phyloP scores from a whole-genome alignment of 2,329 filamentous ascomycete genomes.

The Colletotrichum godetiae region DNA sequence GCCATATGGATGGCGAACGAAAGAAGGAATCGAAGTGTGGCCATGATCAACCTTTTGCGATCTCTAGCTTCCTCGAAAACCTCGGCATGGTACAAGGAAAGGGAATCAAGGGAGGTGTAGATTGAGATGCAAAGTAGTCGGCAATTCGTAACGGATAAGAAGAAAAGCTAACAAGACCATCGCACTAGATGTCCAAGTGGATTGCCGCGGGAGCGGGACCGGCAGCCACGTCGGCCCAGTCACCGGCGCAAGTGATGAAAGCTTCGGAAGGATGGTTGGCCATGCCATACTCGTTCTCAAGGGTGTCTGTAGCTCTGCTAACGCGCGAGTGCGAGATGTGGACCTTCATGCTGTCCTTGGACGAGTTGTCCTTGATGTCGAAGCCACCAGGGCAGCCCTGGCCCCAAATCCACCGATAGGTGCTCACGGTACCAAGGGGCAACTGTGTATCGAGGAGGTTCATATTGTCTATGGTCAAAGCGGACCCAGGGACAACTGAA shows the following conservation, averaged over 20 bases:
- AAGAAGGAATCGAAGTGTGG: background rate
- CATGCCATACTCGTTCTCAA: conserved; percentile 19
- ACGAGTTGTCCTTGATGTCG: conserved; percentile 24
- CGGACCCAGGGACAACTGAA: background rate
- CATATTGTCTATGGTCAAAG: conserved; percentile 24
- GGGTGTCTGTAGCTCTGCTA: conserved; percentile 8
- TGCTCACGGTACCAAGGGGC: conserved; percentile 7
- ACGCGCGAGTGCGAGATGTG: conserved; percentile 5
- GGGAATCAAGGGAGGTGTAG: background rate
- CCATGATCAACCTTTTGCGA: background rate
- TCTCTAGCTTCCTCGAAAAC: background rate
- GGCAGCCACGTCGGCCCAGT: conserved; percentile 24
- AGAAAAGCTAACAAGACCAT: too few relatives aligned
- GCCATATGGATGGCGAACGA: background rate
- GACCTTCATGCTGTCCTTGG: conserved; percentile 28
- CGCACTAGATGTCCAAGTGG: background rate
- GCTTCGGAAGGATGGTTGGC: conserved; percentile 26
- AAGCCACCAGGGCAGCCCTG: conserved; percentile 19
- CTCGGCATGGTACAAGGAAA: background rate
- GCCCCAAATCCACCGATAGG: conserved; percentile 23
- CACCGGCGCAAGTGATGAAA: conserved; percentile 18
- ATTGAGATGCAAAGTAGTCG: background rate
- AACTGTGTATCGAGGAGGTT: conserved; percentile 5
- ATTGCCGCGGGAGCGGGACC: background rate
- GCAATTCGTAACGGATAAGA: background rate